phyloP scores from a whole-genome alignment of 441 rosid genomes.

The Populus hybrid region DNA sequence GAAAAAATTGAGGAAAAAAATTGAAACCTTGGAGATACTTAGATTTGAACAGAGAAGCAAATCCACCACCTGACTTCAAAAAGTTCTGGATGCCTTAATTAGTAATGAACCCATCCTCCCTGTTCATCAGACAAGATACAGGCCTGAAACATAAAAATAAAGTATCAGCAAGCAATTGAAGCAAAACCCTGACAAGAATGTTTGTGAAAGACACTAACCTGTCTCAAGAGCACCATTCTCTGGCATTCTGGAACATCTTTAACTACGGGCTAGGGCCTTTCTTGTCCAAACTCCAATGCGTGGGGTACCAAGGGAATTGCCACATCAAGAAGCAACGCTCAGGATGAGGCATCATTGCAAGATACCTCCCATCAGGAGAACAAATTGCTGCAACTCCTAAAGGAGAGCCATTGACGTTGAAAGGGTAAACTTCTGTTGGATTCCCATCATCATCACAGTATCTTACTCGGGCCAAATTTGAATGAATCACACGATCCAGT shows the following conservation, averaged over 20 bases:
- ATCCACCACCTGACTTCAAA: no score
- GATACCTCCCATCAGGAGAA: constrained; percentile 93
- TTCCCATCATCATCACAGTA: constrained; percentile 88
- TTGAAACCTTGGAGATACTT: no score
- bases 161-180: not conserved
- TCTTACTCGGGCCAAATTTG: constrained; percentile 73
- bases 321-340: constrained; percentile 82
- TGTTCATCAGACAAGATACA: not conserved
- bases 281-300: constrained; percentile 62
- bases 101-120: no score
- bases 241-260: constrained; percentile 83
- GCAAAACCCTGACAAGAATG: not conserved
- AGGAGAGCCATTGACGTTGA: constrained; percentile 90
- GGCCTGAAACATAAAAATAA: not conserved
- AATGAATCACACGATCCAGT: constrained; percentile 66
- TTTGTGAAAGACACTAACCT: constrained; percentile 13
- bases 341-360: constrained; percentile 58
- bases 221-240: constrained; percentile 77
- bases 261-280: constrained; percentile 84
- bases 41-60: no score
- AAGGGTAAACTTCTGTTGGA: constrained; percentile 80
- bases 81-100: no score
- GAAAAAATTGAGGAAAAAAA: no score
- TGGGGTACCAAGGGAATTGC: constrained; percentile 97
- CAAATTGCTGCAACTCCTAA: constrained; percentile 90